These are phyloP conservation scores for Pisolithus thermaeus DNA, from an alignment of 1,284 basidiomycete species.

Conservation along the genomic window DNA sequence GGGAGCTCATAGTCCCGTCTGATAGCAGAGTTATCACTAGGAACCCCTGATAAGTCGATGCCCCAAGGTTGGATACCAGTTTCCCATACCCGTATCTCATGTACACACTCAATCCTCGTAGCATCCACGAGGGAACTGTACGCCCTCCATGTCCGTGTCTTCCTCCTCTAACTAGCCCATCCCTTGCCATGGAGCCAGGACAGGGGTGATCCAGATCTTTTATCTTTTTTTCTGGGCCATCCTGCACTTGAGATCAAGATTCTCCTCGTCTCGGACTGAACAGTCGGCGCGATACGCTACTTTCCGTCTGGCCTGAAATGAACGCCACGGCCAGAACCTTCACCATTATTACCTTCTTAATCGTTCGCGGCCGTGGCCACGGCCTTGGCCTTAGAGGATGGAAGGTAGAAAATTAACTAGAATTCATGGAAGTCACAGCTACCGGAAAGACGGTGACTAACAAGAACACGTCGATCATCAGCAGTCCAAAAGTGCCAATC, in stretches of 20 bases:
- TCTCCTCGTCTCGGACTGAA: conserved; percentile 61
- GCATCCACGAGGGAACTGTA: conserved; percentile 54
- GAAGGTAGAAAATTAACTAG: too few species aligned
- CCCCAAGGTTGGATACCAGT: conserved; percentile 35
- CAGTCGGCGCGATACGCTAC: conserved; percentile 52
- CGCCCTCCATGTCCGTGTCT: conserved; percentile 43
- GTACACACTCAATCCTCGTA: conserved; percentile 48
- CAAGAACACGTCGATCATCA: too few species aligned
- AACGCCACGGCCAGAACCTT: conserved; percentile 12
- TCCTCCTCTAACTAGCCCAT: conserved; percentile 8
- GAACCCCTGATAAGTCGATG: conserved; percentile 49
- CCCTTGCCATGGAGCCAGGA: conserved; percentile 42
- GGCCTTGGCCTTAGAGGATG: too few species aligned
- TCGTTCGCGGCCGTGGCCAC: background rate
- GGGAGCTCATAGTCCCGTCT: conserved; percentile 25
- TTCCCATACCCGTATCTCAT: background rate
- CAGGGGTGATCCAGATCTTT: conserved; percentile 33
- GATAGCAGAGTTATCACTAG: conserved; percentile 41
- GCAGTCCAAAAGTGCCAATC: conserved; percentile 11
- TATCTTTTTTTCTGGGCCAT: conserved; percentile 51
- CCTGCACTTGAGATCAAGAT: conserved; percentile 46
- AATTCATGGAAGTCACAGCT: too few species aligned
- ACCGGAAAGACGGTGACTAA: too few species aligned
- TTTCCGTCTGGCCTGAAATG: conserved; percentile 43
- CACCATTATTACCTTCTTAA: background rate